Evolutionary conservation across 1,139 yeast species (phyloP), one percentile per base, ranked within the genome.

Genomic region (Kurtzmaniella quercitrusa): DNA sequence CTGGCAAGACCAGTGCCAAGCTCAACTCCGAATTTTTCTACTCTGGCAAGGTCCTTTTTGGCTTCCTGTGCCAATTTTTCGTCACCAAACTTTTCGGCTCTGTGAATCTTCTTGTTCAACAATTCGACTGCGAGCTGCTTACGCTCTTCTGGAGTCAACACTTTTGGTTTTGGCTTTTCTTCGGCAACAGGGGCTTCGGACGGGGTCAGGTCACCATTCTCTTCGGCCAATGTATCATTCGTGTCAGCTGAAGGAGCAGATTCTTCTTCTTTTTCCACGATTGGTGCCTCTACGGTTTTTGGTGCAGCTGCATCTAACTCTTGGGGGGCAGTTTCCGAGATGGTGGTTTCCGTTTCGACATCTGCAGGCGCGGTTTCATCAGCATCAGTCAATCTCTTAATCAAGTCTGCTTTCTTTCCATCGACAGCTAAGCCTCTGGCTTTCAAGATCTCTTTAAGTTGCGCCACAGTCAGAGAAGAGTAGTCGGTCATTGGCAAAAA

Each of bases 361-460:
- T 53, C 34, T 16, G 48, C 55, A 46, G 60, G 54, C 40, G 48
- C 51, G 44, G 50, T 49, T 34, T 46, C 43, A 34, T 43, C 50
- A 34, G 52, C 54, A 38, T 42, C 51, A 39, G 43, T 50, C 33
- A 41, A 41, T 36, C 97, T 79, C 38, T 80, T 79, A 43, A 91
- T 75, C 53, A 91, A 75, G 46, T 89, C 96, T 38, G 85, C 83
- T 65, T 91, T 93, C 56, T 89, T 83, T 21, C 98, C 98, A 38
- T 83, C 80, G 7, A 76, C 70, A 3, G 95, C 62, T 46, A 93
- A 75, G 1, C 84, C 86, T 52, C 82, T 80, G 39, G 73, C 66
- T 55, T 85, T 83, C 56, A 93, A 77, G 45, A 80, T 55, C 50
- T 86, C 96, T 62, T 87, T 90, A 63, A 91, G 77, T 68, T 89